phyloP scores from a whole-genome alignment of 345 rosid species.

The Arabis hirsuta region DNA sequence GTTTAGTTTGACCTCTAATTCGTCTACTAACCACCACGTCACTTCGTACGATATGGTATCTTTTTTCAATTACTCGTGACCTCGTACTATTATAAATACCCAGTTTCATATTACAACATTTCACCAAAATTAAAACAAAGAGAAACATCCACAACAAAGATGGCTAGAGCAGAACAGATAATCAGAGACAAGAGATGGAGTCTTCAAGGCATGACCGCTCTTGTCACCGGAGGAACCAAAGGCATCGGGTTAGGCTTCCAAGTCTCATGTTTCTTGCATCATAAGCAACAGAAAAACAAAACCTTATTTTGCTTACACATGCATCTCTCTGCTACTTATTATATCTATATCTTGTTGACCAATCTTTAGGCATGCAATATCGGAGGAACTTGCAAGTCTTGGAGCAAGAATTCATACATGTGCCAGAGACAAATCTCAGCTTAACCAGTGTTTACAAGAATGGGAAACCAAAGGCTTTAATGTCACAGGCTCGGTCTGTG shows the following conservation, averaged over 20 bases:
- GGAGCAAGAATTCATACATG: constrained; percentile 26
- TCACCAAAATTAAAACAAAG: background rate
- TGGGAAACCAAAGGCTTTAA: constrained; percentile 26
- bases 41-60: background rate
- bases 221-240: constrained; percentile 32
- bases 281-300: background rate
- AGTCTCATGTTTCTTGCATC: constrained; percentile 5
- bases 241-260: constrained; percentile 24
- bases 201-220: constrained; percentile 34
- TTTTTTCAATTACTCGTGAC: background rate
- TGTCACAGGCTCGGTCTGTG: constrained; percentile 31
- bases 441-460: constrained; percentile 17
- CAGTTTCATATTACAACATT: background rate
- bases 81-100: constrained; percentile 6
- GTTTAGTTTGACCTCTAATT: constrained; percentile 13
- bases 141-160: background rate
- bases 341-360: background rate
- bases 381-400: constrained; percentile 28
- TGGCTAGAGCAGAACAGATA: background rate
- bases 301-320: background rate
- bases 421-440: constrained; percentile 14
- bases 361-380: constrained; percentile 24
- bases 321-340: background rate
- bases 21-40: constrained; percentile 17
- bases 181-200: constrained; percentile 18